phyloP scores from a whole-genome alignment of 1,284 basidiomycete species.

The Blastosporella zonata region DNA sequence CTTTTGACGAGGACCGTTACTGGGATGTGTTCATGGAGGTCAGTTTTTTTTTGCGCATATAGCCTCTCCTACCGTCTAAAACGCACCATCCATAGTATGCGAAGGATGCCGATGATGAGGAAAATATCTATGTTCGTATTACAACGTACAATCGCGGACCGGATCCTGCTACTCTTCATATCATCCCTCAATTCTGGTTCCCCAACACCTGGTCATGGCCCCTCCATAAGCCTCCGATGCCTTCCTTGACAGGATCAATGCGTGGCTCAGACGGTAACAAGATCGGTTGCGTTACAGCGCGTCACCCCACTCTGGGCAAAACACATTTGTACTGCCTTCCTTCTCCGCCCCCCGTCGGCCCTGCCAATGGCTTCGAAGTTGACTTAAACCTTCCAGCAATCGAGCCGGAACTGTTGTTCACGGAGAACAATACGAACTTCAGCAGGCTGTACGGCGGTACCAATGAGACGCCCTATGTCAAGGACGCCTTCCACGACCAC shows the following conservation, averaged over 20 bases:
- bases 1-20: conserved; percentile 91
- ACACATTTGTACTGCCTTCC: conserved; percentile 88
- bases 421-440: conserved; percentile 97
- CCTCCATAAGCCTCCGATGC: conserved; percentile 77
- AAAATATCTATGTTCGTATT: conserved; percentile 90
- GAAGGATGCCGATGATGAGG: conserved; percentile 91
- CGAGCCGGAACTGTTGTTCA: conserved; percentile 85
- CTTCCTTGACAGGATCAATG: conserved; percentile 59
- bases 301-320: conserved; percentile 73
- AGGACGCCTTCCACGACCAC: conserved; percentile 99
- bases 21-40: conserved; percentile 99
- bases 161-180: conserved; percentile 91
- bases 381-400: conserved; percentile 66
- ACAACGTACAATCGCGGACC: conserved; percentile 97
- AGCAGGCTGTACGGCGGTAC: conserved; percentile 85
- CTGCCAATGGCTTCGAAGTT: conserved; percentile 55
- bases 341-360: conserved; percentile 85
- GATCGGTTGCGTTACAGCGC: conserved; percentile 66
- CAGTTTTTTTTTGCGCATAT: conserved; percentile 25
- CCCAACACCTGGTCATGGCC: conserved; percentile 98
- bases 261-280: conserved; percentile 40
- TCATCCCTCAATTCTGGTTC: conserved; percentile 96
- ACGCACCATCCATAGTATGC: conserved; percentile 72
- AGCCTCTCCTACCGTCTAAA: conserved; percentile 13
- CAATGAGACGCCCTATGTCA: conserved; percentile 83